Percentiles rank a stretch among this genome's conserved stretches.
Evolutionary conservation across 257 asterid species (phyloP).

Genomic region (Nicotiana attenuata): DNA sequence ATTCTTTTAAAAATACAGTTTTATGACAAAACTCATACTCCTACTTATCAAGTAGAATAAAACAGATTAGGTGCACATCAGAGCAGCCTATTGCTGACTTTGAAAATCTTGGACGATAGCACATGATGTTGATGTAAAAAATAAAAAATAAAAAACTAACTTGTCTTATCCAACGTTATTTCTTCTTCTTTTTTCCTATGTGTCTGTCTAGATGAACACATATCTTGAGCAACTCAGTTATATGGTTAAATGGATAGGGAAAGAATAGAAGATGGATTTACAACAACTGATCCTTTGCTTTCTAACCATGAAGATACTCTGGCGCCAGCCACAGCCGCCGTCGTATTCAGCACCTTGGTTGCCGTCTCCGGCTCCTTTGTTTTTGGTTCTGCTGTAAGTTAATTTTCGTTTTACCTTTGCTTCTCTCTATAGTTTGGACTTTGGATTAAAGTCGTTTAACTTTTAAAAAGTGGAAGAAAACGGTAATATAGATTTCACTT

Average conservation of each 20-base stretch:
- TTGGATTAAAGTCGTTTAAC: neutral
- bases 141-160: no score
- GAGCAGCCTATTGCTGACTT: no score
- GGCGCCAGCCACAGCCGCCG: neutral
- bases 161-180: no score
- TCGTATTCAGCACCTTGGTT: conserved; percentile 61
- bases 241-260: neutral
- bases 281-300: neutral
- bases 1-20: no score
- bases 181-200: no score
- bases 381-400: conserved; percentile 85
- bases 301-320: neutral
- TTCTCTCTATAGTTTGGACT: neutral
- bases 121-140: no score
- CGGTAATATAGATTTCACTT: neutral
- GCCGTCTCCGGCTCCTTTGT: conserved; percentile 82
- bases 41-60: no score
- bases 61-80: no score
- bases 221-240: neutral
- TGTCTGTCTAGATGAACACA: no score
- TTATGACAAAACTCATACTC: no score
- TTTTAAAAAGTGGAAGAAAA: neutral
- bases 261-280: conserved; percentile 4
- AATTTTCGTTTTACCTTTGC: no score
- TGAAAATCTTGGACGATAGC: no score